Evolutionary conservation across 192 early-diverging fungal genomes (phyloP), one percentile per base, ranked within the genome.

Genomic region (Entomortierella parvispora): DNA sequence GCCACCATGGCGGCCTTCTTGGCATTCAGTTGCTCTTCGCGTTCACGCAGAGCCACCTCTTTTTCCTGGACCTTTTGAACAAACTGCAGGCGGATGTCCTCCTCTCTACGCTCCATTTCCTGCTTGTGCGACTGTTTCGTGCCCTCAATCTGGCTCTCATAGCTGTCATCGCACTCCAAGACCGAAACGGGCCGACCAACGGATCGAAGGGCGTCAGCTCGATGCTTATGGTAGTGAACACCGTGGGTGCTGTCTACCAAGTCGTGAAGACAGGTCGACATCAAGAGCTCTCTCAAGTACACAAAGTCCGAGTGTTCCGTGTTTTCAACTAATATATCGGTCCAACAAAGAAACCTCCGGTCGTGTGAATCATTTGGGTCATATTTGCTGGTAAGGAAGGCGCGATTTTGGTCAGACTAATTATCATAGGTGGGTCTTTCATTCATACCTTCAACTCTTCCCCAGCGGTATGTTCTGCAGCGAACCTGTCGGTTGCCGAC

Each of bases 141-240:
- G 47, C 81, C 80, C 44, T 90, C 88, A 56, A 95, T 85, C 47
- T 84, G 83, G 3, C 70, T 75, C 32, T 94, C 93, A 71, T 93
- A 94, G 45, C 81, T 71, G 20, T 94, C 94, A 65, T 95, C 94
- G 62, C 90, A 91, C n/a, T 88, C 84, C 57, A 95, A 75, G 64
- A 95, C 84, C 1, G 93, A 93, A 42, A 88, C 86, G 42, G 93
- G 94, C 26, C 93, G 87, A 44, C 90, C 90, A 14, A 83, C 80
- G 6, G 81, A 76, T 32, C 91, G 87, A 62, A 95, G 91, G 40
- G 83, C 82, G 10, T 79, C 29, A 12, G 85, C 84, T 28, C 94
- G 89, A 69, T 89, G 90, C 34, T 83, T 69, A 48, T 91, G 88
- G 68, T 95, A 95, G 71, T 93, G 92, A 15, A 86, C 80, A 42